Base-by-base conservation (phyloP, 345 rosid genomes). In the Dimocarpus longan region DNA sequence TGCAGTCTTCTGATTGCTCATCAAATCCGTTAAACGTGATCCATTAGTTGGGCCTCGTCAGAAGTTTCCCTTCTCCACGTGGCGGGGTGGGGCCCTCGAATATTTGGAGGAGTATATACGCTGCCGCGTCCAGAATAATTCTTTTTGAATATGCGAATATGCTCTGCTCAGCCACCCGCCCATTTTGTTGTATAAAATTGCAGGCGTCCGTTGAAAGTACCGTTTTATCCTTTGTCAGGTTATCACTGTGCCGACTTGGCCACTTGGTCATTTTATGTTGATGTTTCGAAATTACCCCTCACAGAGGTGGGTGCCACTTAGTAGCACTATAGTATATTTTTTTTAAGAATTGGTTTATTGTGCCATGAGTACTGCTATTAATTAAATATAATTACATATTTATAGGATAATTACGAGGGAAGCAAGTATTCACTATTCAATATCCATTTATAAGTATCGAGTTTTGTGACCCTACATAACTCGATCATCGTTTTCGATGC, bases 101-200 rank as follows among this genome's bases (percentile, higher is more conserved):
- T 8, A 5, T 16, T 4, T 4, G 8, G 21, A 40, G 5, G 28
- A 40, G 87, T 21, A 83, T 83, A 81, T 84, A 1, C 84, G 66
- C 57, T 52, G 37, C 39, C 39, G 8, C 1, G 76, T 46, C 18
- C 1, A 52, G 90, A 57, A 87, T 84, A 48, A 80, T 84, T 71
- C 89, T 8, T 50, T 52, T 10, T 22, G 88, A 83, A 84, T 87
- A 89, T 89, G 65, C 92, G 89, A 81, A 87, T 89, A 87, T 87
- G 80, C 28, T 26, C 1, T 26, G 28, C 28, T 26, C 28, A 26
- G 28, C 89, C 69, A 10, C 62, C 44, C 75, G 75, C 70, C 24
- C 60, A 1, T 43, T 78, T 5, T 7, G 2, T 37, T n/a, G n/a
- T 21, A n/a, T 15, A 10, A 42, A 15, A 5, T 2, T 11, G 37